Evolutionary conservation across 2,329 filamentous ascomycete genomes (phyloP).

Genomic region (Fusarium ramigenum): DNA sequence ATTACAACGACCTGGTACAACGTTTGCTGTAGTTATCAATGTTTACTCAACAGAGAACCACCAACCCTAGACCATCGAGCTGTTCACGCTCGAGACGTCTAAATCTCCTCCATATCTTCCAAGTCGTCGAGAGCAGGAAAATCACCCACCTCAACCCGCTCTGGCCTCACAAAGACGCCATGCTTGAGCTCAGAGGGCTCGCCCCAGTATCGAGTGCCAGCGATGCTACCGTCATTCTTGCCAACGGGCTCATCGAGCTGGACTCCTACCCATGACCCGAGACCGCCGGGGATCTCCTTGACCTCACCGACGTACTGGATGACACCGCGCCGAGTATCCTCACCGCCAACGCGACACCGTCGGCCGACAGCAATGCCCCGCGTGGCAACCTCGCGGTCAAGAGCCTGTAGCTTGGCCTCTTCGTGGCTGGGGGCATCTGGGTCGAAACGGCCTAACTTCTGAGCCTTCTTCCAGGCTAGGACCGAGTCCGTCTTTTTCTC

Average conservation of each 20-base stretch:
- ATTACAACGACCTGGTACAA: neutral
- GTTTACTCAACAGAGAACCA: neutral
- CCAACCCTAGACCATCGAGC: neutral
- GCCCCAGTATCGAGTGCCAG: constrained; percentile 75
- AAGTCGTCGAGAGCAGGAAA: constrained; percentile 76
- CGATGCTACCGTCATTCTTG: constrained; percentile 82
- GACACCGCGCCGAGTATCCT: constrained; percentile 75
- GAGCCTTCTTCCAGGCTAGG: constrained; percentile 92
- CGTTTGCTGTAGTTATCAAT: neutral
- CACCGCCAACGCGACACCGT: constrained; percentile 71
- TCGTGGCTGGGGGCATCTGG: constrained; percentile 80
- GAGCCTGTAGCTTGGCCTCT: constrained; percentile 74
- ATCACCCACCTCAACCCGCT: constrained; percentile 80
- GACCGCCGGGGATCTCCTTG: constrained; percentile 74
- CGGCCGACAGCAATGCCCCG: constrained; percentile 72
- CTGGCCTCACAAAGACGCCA: constrained; percentile 81
- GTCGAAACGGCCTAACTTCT: constrained; percentile 96
- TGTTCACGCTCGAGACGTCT: constrained; percentile 2
- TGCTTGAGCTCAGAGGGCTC: constrained; percentile 70
- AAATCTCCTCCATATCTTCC: constrained; percentile 82
- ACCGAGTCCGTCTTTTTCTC: constrained; percentile 88
- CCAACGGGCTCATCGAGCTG: constrained; percentile 82
- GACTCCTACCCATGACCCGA: constrained; percentile 77
- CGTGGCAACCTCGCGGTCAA: constrained; percentile 74
- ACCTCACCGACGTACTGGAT: constrained; percentile 79